These are phyloP conservation scores for Ceratocystiopsis sp. DNA, from an alignment of 2,329 filamentous ascomycete species.

Conservation along the genomic window DNA sequence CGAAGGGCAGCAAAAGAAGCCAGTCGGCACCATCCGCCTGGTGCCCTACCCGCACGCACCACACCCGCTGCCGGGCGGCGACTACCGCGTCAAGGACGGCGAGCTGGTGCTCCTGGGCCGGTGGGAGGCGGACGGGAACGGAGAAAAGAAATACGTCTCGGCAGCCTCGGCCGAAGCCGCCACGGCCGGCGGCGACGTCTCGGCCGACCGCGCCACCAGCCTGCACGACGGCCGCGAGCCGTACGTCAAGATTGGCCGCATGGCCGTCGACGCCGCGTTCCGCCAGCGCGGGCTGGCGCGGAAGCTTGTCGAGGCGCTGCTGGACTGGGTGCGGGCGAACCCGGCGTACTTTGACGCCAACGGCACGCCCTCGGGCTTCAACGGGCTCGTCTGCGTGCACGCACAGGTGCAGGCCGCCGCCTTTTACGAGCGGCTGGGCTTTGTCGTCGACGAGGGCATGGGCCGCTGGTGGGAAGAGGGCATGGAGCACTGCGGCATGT, in stretches of 20 bases:
- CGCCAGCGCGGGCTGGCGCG: constrained; percentile 48
- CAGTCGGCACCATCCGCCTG: constrained; percentile 36
- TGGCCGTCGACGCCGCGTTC: constrained; percentile 52
- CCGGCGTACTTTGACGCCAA: constrained; percentile 34
- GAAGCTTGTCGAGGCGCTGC: constrained; percentile 47
- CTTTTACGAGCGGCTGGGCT: constrained; percentile 57
- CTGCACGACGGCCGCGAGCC: constrained; percentile 48
- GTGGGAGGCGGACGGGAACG: constrained; percentile 11
- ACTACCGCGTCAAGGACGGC: constrained; percentile 25
- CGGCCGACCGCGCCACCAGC: constrained; percentile 26
- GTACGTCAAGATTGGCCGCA: constrained; percentile 66
- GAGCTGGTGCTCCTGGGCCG: constrained; percentile 15
- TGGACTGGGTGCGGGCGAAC: constrained; percentile 51
- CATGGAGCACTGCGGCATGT: constrained; percentile 79
- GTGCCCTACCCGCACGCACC: constrained; percentile 20
- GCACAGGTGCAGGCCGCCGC: constrained; percentile 50
- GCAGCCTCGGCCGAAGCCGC: constrained; percentile 6
- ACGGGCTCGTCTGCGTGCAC: constrained; percentile 62
- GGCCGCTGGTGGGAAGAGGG: constrained; percentile 71
- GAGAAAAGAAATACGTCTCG: constrained; percentile 4
- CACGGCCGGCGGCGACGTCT: constrained; percentile 8
- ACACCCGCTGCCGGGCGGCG: constrained; percentile 36
- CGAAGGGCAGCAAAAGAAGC: constrained; percentile 30
- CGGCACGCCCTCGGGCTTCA: constrained; percentile 40
- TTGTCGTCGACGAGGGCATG: constrained; percentile 53